phyloP scores from a whole-genome alignment of 169 alveolate genomes.

The Theileria annulata region DNA sequence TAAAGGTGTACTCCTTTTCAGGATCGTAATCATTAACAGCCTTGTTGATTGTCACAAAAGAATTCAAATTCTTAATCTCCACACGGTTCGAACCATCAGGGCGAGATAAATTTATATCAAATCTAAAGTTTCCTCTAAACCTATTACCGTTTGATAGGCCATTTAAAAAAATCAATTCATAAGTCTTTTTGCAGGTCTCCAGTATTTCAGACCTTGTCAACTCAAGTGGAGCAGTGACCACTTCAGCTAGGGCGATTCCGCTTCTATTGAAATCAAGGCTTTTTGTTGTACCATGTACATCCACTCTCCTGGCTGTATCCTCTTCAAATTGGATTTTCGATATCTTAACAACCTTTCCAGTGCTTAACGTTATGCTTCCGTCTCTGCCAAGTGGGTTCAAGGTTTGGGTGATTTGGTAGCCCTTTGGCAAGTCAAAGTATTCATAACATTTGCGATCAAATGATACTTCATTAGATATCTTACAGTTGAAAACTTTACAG shows the following conservation, averaged over 20 bases:
- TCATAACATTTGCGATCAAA: conserved; percentile 76
- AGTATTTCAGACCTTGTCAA: conserved; percentile 68
- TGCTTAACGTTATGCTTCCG: conserved; percentile 57
- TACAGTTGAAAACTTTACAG: conserved; percentile 63
- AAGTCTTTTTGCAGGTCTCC: conserved; percentile 64
- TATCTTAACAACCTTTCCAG: conserved; percentile 51
- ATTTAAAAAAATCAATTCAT: conserved; percentile 42
- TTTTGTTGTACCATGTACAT: conserved; percentile 3
- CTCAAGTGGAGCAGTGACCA: conserved; percentile 68
- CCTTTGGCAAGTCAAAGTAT: conserved; percentile 78
- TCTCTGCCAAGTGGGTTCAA: conserved; percentile 71
- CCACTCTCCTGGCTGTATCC: conserved; percentile 72
- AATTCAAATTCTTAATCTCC: conserved; percentile 74
- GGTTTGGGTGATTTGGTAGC: conserved; percentile 74
- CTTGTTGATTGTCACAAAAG: conserved; percentile 63
- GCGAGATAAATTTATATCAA: conserved; percentile 73
- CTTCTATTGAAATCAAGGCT: conserved; percentile 75
- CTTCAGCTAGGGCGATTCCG: conserved; percentile 75
- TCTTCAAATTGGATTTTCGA: conserved; percentile 73
- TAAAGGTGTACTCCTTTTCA: conserved; percentile 11
- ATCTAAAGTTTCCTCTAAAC: conserved; percentile 74
- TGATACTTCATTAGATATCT: conserved; percentile 30
- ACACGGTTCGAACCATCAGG: conserved; percentile 49
- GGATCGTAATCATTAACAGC: conserved; percentile 26
- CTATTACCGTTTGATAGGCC: conserved; percentile 71